These are phyloP conservation scores for Dryas integrifolia DNA, from an alignment of 331 rosid species.

Conservation along the genomic window DNA sequence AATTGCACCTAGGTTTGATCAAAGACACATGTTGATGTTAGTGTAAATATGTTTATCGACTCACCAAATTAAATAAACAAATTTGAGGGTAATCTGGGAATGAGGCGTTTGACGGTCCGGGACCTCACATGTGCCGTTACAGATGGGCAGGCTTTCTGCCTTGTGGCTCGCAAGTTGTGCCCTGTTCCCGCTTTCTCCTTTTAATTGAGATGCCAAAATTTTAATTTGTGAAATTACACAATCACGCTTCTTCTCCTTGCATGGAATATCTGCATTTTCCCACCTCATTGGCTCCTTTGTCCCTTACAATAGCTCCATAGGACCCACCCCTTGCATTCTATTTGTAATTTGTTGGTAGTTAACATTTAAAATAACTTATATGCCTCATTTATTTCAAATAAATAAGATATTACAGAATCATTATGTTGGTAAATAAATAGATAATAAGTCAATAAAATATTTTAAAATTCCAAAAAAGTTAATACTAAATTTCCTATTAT, in stretches of 20 bases:
- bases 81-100: conserved; percentile 38
- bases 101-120: conserved; percentile 31
- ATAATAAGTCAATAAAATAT: too few species aligned
- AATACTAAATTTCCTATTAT: too few species aligned
- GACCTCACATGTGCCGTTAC: conserved; percentile 72
- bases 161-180: conserved; percentile 56
- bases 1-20: not conserved
- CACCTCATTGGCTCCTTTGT: too few species aligned
- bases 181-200: conserved; percentile 50
- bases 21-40: not conserved
- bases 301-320: too few species aligned
- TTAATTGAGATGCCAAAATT: conserved; percentile 33
- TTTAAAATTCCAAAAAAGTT: too few species aligned
- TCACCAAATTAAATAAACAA: not conserved
- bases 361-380: too few species aligned
- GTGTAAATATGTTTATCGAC: not conserved
- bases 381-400: too few species aligned
- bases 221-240: conserved; percentile 20
- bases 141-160: conserved; percentile 68
- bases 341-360: too few species aligned
- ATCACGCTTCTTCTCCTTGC: conserved; percentile 19
- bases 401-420: too few species aligned
- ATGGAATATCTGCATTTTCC: conserved; percentile 14
- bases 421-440: too few species aligned
- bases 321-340: too few species aligned